phyloP scores from a whole-genome alignment of 208 protist genomes.

The Vickermania ingenoplastis region DNA sequence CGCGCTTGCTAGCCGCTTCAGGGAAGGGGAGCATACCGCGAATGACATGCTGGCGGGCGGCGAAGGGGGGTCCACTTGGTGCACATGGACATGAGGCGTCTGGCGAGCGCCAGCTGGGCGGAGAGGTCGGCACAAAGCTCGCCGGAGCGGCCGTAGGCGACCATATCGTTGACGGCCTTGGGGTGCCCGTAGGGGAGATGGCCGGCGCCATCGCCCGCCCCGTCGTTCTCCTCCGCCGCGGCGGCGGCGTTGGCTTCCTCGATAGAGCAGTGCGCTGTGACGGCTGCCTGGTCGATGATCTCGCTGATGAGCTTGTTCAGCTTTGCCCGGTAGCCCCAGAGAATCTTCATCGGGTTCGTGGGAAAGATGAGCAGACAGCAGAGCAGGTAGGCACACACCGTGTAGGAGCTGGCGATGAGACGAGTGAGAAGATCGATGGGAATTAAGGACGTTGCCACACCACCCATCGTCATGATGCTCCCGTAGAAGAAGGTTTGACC shows the following conservation, averaged over 20 bases:
- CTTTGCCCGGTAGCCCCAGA: constrained; percentile 28
- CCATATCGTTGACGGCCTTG: constrained; percentile 1
- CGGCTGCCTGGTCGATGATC: constrained; percentile 20
- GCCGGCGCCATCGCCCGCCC: neutral
- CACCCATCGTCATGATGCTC: constrained; percentile 18
- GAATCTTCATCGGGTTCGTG: constrained; percentile 44
- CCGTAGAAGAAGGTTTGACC: constrained; percentile 31
- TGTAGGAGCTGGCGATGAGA: constrained; percentile 26
- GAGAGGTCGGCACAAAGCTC: constrained; percentile 28
- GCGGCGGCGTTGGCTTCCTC: neutral
- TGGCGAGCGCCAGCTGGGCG: constrained; percentile 10
- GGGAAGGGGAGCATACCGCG: constrained; percentile 17
- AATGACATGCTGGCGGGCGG: constrained; percentile 11
- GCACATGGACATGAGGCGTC: constrained; percentile 13
- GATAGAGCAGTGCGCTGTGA: constrained; percentile 7
- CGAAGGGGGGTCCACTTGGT: constrained; percentile 28
- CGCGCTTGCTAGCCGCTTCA: constrained; percentile 1
- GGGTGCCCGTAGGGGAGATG: neutral
- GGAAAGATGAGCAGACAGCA: constrained; percentile 54
- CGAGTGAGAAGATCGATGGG: constrained; percentile 24
- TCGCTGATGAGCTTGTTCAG: constrained; percentile 23
- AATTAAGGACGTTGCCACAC: constrained; percentile 18
- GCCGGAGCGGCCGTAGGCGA: neutral
- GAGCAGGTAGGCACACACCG: constrained; percentile 33
- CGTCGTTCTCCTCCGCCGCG: neutral